phyloP scores from a whole-genome alignment of 208 protist genomes.

The Wallacemonas rigidus region DNA sequence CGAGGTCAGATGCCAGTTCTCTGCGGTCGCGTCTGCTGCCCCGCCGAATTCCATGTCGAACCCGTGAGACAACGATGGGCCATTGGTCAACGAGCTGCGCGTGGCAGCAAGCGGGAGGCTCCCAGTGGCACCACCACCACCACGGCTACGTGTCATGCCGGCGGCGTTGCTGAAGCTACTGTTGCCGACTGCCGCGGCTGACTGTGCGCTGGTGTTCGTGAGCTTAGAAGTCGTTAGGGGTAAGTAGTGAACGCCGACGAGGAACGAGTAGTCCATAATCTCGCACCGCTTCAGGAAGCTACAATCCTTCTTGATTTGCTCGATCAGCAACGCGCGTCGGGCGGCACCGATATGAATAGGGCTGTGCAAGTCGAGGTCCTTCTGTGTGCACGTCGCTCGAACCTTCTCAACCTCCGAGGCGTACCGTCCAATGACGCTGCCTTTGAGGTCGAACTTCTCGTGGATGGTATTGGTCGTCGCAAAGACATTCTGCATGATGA shows the following conservation, averaged over 20 bases:
- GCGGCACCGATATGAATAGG: constrained; percentile 73
- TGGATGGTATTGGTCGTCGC: constrained; percentile 89
- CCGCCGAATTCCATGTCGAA: not conserved
- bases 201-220: not conserved
- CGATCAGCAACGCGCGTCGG: constrained; percentile 71
- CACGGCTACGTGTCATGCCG: not conserved
- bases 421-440: constrained; percentile 90
- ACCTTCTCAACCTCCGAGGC: constrained; percentile 79
- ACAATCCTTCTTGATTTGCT: constrained; percentile 88
- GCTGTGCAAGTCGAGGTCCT: constrained; percentile 90
- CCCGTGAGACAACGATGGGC: not conserved
- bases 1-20: not conserved
- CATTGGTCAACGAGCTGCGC: constrained; percentile 7
- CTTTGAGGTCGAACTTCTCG: constrained; percentile 94
- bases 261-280: constrained; percentile 95
- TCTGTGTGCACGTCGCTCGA: constrained; percentile 88
- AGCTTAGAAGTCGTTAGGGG: not conserved
- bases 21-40: not conserved
- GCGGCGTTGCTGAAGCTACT: constrained; percentile 12
- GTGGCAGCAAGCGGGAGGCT: constrained; percentile 4
- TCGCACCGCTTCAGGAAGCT: constrained; percentile 82
- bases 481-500: constrained; percentile 96
- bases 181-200: not conserved
- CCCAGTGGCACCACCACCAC: not conserved
- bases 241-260: constrained; percentile 86